phyloP scores from a whole-genome alignment of 1,284 basidiomycete species.

The Ceratorhiza oryzae-sativae region DNA sequence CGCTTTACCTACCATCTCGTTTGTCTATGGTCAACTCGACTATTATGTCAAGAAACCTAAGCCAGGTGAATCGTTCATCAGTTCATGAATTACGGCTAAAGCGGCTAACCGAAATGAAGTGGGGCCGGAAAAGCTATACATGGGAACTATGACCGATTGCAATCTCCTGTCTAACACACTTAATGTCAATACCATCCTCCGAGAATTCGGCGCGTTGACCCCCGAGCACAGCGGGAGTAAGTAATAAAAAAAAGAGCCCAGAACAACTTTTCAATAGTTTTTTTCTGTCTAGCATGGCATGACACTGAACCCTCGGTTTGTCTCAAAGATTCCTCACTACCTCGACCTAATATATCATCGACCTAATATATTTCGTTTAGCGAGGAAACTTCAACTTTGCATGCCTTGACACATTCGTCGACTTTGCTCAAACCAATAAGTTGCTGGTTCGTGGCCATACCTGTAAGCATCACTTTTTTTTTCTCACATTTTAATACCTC shows the following conservation, averaged over 20 bases:
- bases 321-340: no score
- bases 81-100: background rate
- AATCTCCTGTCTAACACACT: conserved; percentile 11
- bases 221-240: conserved; percentile 30
- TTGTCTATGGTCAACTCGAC: conserved; percentile 23
- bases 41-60: conserved; percentile 8
- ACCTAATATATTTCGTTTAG: background rate
- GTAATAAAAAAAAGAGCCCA: background rate
- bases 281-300: conserved; percentile 9
- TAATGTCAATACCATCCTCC: conserved; percentile 6
- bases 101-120: background rate
- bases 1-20: background rate
- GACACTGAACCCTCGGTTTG: background rate
- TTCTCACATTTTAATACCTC: no score
- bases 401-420: conserved; percentile 8
- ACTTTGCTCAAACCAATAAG: conserved; percentile 23
- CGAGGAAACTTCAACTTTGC: conserved; percentile 11
- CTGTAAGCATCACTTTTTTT: no score
- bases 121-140: conserved; percentile 34
- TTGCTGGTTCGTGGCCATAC: conserved; percentile 37
- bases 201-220: conserved; percentile 24
- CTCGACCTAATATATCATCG: background rate
- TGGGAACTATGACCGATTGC: conserved; percentile 26
- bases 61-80: background rate
- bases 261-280: no score